Evolutionary conservation across 2,329 filamentous ascomycete genomes (phyloP).

Genomic region (Aspergillus sp.): DNA sequence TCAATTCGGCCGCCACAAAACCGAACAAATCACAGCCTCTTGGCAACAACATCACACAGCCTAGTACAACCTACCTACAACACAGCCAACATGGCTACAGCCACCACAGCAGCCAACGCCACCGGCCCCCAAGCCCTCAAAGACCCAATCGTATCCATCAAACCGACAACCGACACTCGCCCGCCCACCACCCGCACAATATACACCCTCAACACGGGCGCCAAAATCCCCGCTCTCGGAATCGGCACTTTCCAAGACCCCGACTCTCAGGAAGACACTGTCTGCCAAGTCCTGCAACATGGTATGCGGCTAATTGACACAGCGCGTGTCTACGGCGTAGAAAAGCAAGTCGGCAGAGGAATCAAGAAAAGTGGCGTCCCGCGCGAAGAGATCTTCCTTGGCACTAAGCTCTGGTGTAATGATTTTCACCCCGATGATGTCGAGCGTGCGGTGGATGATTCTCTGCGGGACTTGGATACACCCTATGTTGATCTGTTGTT

Average conservation of each 20-base stretch:
- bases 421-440: slow-evolving; percentile 59
- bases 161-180: neutral
- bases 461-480: slow-evolving; percentile 59
- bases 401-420: slow-evolving; percentile 64
- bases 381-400: slow-evolving; percentile 44
- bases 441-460: slow-evolving; percentile 58
- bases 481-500: slow-evolving; percentile 67
- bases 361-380: slow-evolving; percentile 64
- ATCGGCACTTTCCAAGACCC: slow-evolving; percentile 54
- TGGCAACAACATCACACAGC: too few relatives aligned
- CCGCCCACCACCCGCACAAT: neutral
- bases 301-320: slow-evolving; percentile 43
- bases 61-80: too few relatives aligned
- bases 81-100: neutral
- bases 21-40: too few relatives aligned
- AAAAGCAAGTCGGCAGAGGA: slow-evolving; percentile 61
- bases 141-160: neutral
- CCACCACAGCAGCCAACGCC: neutral
- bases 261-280: slow-evolving; percentile 46
- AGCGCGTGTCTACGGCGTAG: slow-evolving; percentile 45
- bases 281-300: slow-evolving; percentile 37
- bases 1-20: too few relatives aligned
- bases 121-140: neutral
- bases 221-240: slow-evolving; percentile 59
- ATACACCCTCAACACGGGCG: slow-evolving; percentile 58